Evolutionary conservation across 345 rosid species (phyloP), one percentile per base, ranked within the genome.

Genomic region (Arabidopsis suecica): DNA sequence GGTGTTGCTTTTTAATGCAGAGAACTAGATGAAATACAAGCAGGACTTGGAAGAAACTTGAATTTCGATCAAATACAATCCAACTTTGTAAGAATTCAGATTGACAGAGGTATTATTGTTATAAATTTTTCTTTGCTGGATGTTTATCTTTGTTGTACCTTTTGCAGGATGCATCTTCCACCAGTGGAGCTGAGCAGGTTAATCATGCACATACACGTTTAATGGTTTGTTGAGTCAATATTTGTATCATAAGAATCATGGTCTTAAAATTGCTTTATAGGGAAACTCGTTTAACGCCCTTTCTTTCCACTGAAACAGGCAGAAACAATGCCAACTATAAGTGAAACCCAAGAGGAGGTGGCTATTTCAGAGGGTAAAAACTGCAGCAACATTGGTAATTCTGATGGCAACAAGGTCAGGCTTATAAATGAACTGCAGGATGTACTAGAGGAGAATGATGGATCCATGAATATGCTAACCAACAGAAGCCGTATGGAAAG

Each of bases 21-120:
- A 81, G 90, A 93, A 83, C 82, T 93, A 69, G 86, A 88, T 76
- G 93, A 84, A 56, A 67, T 88, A 49, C 91, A 67, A 62, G 67
- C 45, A 66, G 86, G 86, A 78, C 78, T 86, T 71, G 73, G 81
- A 69, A 85, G 80, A 61, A 66, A 62, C 76, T 69, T 82, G 73
- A 82, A 76, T 71, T 65, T 69, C 54, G 83, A 73, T 68, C 87
- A 82, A 62, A 75, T 51, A 47, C 80, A 78, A 48, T 66, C 73
- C 40, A 80, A 86, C 49, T 75, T 83, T 72, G 90, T 88, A 86
- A 87, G 93, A 53, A 78, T 73, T 63, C 67, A 57, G 67, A 73
- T 70, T 80, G 69, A 66, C 23, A 80, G 25, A 20, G 75, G 62
- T 47, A 14, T 82, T 44, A 37, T 37, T 54, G 51, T 58, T 55